Evolutionary conservation across 2,329 filamentous ascomycete species (phyloP), one percentile per base, ranked within the genome.

Genomic region (Coniochaeta sp.): DNA sequence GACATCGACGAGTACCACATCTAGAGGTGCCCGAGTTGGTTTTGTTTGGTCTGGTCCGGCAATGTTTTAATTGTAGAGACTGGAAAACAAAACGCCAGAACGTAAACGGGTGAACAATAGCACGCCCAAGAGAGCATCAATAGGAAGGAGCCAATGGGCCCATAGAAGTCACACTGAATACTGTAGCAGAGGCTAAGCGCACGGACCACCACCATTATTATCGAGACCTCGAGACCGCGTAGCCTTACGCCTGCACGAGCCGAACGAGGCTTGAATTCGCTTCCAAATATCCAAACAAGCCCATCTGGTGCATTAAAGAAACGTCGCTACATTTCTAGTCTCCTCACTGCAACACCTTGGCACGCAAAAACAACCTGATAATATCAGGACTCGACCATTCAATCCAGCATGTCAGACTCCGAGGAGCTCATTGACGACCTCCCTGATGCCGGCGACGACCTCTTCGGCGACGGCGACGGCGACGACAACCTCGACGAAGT

Each of bases 401-500:
- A 47, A 47, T n/a, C 16, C 47, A 22, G 24, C 3, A 56, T 56
- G 54, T 85, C 82, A 19, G 81, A 84, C 65, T 81, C 81, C 1
- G 82, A 85, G 63, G 81, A 83, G 59, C 73, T 74, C 59, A 71
- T 82, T 65, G 80, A 82, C 59, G 65, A 74, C 57, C 73, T 75
- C 61, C 75, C 82, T 60, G 82, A 84, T 60, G 80, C 76, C 60
- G 84, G 78, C 61, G 84, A 85, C 68, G 85, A 87, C 68, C 78
- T 87, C 54, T 87, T 88, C 62, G 85, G 84, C 58, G 83, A 85
- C 60, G 82, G 81, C 58, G 82, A 76, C 50, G 78, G 88, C 40
- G 78, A 89, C 65, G 83, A 85, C 61, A 85, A 88, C 68, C 73
- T 85, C 36, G 78, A 89, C 65, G 83, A 85, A 61, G 85, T 88